These are phyloP conservation scores for Echites panduratus DNA, from an alignment of 257 asterid species.

Conservation along the genomic window DNA sequence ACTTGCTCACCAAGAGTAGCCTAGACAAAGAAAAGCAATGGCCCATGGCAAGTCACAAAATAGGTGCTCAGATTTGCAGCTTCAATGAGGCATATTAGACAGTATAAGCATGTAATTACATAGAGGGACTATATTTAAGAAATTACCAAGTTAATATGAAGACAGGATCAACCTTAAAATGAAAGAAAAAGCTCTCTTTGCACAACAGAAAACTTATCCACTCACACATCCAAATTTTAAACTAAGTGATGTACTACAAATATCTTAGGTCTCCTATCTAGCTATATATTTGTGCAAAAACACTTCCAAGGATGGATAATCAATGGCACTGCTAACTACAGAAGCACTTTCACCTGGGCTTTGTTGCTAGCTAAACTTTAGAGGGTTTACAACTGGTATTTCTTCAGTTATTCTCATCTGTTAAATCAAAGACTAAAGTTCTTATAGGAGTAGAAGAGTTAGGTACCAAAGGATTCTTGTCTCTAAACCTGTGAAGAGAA, in stretches of 20 bases:
- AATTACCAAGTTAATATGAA: background rate
- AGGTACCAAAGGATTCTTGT: constrained; percentile 11
- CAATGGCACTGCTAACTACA: too few relatives aligned
- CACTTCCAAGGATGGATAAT: background rate
- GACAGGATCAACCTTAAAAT: background rate
- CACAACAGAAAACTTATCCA: background rate
- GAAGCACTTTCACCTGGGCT: background rate
- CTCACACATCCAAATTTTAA: background rate
- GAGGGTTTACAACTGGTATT: background rate
- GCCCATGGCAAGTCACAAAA: too few relatives aligned
- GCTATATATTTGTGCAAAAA: background rate
- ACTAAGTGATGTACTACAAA: background rate
- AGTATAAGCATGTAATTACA: background rate
- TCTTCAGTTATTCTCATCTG: constrained; percentile 1
- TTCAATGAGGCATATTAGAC: background rate
- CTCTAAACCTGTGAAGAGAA: constrained; percentile 25
- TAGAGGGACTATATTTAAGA: background rate
- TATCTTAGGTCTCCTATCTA: background rate
- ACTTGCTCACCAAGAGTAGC: background rate
- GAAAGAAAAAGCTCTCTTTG: background rate
- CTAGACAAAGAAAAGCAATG: background rate
- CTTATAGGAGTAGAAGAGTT: constrained; percentile 6
- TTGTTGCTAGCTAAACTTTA: background rate
- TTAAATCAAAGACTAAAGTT: constrained; percentile 6
- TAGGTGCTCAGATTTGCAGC: background rate